A percentile compares a stretch with the other conserved stretches of the same genome.
Evolutionary conservation across 2,329 filamentous ascomycete species (phyloP).

Genomic region (Aspergillus spinulosporus): DNA sequence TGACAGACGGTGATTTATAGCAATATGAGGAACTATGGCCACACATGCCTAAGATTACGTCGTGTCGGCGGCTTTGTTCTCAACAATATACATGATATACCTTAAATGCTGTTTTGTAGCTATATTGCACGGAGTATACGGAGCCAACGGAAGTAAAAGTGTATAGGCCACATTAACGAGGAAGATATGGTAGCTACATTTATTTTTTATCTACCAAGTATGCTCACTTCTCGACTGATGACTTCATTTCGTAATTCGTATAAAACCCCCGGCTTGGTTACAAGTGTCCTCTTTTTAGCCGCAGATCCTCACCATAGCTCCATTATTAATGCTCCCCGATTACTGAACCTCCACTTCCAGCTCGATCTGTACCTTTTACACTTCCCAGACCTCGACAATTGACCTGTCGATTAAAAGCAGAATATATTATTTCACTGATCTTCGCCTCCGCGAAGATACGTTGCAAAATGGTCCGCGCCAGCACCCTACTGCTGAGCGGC

Average conservation of each 20-base stretch:
- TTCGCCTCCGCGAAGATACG: not conserved
- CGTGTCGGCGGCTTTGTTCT: not conserved
- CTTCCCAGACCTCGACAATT: constrained; percentile 5
- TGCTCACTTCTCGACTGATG: not conserved
- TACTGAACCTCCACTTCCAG: not conserved
- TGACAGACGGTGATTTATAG: constrained; percentile 34
- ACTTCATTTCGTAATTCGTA: not conserved
- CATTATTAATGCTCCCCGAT: constrained; percentile 11
- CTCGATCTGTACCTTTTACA: not conserved
- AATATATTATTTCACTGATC: constrained; percentile 9
- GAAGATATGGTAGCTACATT: not conserved
- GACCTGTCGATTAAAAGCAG: constrained; percentile 2
- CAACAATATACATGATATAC: constrained; percentile 2
- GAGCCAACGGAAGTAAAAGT: not conserved
- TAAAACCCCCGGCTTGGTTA: constrained; percentile 14
- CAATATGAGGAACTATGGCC: not conserved
- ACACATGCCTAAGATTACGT: not conserved
- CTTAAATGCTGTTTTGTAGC: constrained; percentile 15
- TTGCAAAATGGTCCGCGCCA: constrained; percentile 47
- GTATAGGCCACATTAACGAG: not conserved
- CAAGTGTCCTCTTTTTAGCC: constrained; percentile 37
- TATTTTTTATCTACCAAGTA: too few relatives aligned
- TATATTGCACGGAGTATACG: not conserved
- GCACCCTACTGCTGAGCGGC: constrained; percentile 48
- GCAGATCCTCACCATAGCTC: constrained; percentile 15